Evolutionary conservation across 345 rosid species (phyloP).

Genomic region (Eucalyptus sp.): DNA sequence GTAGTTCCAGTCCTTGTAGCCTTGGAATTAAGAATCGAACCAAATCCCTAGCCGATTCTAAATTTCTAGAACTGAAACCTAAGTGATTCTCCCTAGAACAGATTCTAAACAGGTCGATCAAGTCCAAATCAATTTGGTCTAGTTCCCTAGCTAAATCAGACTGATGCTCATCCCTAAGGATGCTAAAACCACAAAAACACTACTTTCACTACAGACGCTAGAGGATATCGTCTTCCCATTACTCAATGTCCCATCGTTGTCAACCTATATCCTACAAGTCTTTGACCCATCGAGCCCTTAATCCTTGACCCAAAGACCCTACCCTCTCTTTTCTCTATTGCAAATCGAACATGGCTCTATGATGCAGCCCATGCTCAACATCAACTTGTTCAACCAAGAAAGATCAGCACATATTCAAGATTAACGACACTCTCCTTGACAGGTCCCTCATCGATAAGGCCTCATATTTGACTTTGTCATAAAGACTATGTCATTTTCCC

Average conservation of each 20-base stretch:
- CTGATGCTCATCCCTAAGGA: background rate
- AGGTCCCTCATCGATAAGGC: too few species aligned
- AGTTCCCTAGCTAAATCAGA: background rate
- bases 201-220: too few species aligned
- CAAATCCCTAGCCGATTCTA: too few species aligned
- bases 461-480: too few species aligned
- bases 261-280: background rate
- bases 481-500: too few species aligned
- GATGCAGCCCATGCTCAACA: too few species aligned
- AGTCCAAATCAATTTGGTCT: background rate
- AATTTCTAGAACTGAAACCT: background rate
- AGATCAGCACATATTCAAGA: too few species aligned
- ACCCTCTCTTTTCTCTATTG: background rate
- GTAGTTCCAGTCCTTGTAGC: background rate
- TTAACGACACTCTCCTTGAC: rapidly evolving
- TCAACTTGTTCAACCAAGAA: too few species aligned
- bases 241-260: background rate
- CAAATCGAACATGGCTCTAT: background rate
- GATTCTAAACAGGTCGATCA: too few species aligned
- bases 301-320: background rate
- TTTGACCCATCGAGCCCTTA: background rate
- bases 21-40: background rate
- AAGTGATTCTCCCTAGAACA: background rate
- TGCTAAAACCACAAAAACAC: too few species aligned
- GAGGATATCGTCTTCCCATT: background rate